Evolutionary conservation across 768 basidiomycete genomes (phyloP), one percentile per base, ranked within the genome.

Genomic region (Russula sp.): DNA sequence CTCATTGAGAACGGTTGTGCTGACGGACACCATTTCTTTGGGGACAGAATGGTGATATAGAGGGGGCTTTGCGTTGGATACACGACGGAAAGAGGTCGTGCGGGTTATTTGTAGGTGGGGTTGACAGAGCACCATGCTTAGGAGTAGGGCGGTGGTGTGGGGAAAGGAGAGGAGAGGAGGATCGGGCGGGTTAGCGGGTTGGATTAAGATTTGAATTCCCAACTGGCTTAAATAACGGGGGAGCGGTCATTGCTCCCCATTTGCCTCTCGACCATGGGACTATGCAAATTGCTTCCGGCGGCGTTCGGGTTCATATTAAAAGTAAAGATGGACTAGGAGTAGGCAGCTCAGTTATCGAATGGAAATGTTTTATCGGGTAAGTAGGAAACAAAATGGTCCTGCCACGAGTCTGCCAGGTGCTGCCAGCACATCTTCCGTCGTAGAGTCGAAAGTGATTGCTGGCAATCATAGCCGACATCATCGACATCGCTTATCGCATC

Each of bases 11-110:
- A 62, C 18, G 20, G 48, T 46, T 7, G 57, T 59, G 58, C 69
- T 60, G 63, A 61, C 68, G 54, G 59, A 62, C 0, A 69, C 68
- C 68, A 69, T 68, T 13, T 50, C 65, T 54, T 65, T 63, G 1
- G 58, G 50, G 41, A 41, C 29, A 54, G 18, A 35, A 9, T 32
- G 39, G 25, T 46, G 39, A 22, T 41, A 35, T 5, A 48, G 46
- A 9, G 61, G 57, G 16, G 50, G 61, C 18, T 64, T 64, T n/a
- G 60, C 47, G 32, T 62, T 62, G 32, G 56, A 63, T 22, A 48
- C 14, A 61, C 64, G 64, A 52, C 64, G 64, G 42, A 61, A 36
- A 35, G 64, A 65, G 8, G 50, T n/a, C 16, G 64, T 63, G 39
- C 64, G 64, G 20, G 60, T 63, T 9, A 65, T 43, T 18, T 63